Evolutionary conservation across 2,329 filamentous ascomycete genomes (phyloP).

Genomic region (Ascochyta lentis): DNA sequence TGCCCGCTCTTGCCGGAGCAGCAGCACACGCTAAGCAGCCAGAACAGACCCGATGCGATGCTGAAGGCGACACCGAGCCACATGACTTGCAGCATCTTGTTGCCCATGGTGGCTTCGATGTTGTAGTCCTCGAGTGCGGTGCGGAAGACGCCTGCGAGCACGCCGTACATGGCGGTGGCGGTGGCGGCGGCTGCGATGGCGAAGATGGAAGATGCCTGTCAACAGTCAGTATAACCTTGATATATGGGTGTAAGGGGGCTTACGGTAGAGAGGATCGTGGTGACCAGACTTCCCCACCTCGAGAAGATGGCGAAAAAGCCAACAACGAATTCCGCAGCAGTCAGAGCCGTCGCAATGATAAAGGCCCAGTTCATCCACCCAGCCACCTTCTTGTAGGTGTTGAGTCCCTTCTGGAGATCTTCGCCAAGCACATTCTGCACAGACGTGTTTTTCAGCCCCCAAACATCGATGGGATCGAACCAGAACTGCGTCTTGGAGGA

Average conservation of each 20-base stretch:
- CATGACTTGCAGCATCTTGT: slow-evolving; percentile 70
- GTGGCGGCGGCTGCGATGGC: slow-evolving; percentile 72
- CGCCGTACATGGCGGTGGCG: slow-evolving; percentile 74
- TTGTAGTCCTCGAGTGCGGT: slow-evolving; percentile 73
- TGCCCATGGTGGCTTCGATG: slow-evolving; percentile 71
- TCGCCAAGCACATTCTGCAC: slow-evolving; percentile 65
- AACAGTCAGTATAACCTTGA: slow-evolving; percentile 42
- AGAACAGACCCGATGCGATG: slow-evolving; percentile 81
- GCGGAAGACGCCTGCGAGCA: slow-evolving; percentile 74
- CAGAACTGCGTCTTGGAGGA: slow-evolving; percentile 78
- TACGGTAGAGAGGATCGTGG: slow-evolving; percentile 75
- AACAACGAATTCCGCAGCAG: slow-evolving; percentile 74
- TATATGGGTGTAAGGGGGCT: slow-evolving; percentile 48
- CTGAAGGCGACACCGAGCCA: slow-evolving; percentile 85
- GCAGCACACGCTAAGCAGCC: slow-evolving; percentile 91
- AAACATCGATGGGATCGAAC: slow-evolving; percentile 71
- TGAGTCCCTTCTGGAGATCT: slow-evolving; percentile 70
- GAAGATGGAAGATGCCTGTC: slow-evolving; percentile 61
- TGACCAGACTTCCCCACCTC: slow-evolving; percentile 80
- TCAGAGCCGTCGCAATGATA: slow-evolving; percentile 73
- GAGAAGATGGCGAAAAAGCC: slow-evolving; percentile 86
- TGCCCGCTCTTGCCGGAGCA: slow-evolving; percentile 70
- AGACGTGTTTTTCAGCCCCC: slow-evolving; percentile 64
- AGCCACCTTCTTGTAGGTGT: slow-evolving; percentile 74
- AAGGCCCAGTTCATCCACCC: slow-evolving; percentile 87